Percentiles rank a stretch among this genome's conserved stretches.
Conservation (phyloP, 345 rosid genomes). For the Kandelia obovata region DNA sequence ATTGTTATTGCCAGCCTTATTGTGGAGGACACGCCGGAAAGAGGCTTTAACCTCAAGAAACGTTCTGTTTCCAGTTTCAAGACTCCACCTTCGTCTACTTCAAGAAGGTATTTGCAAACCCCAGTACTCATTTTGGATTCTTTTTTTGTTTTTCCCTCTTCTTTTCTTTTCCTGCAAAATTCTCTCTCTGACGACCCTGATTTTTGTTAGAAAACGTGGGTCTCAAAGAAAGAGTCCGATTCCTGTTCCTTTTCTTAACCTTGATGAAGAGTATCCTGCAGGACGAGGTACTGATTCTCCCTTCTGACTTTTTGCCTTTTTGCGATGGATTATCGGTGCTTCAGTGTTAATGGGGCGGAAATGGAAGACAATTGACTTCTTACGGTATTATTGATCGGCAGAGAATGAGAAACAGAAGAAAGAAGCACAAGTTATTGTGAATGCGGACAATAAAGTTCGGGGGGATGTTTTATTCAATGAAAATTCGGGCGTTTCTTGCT, state of each 20-base stretch:
- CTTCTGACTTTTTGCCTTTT: background rate
- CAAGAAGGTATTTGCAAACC: slow-evolving; percentile 53
- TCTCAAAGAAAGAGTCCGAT: slow-evolving; percentile 36
- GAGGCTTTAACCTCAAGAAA: slow-evolving; percentile 50
- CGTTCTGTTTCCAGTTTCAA: slow-evolving; percentile 52
- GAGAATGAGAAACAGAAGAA: slow-evolving; percentile 30
- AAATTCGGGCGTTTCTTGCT: slow-evolving; percentile 23
- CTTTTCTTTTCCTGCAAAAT: background rate
- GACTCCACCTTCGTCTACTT: slow-evolving; percentile 59
- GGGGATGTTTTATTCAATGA: slow-evolving; percentile 26
- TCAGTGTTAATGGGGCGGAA: background rate
- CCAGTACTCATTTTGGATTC: background rate
- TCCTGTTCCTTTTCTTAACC: slow-evolving; percentile 48
- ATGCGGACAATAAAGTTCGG: slow-evolving; percentile 25
- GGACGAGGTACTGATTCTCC: slow-evolving; percentile 13
- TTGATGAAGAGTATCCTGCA: slow-evolving; percentile 48
- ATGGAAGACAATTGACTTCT: slow-evolving; percentile 5
- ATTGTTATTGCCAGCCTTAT: slow-evolving; percentile 64
- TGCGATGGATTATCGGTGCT: background rate
- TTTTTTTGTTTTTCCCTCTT: background rate
- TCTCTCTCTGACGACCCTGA: background rate
- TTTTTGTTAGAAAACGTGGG: slow-evolving; percentile 49
- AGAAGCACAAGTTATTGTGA: slow-evolving; percentile 18
- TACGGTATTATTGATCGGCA: slow-evolving; percentile 11
- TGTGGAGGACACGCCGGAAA: slow-evolving; percentile 89